Evolutionary conservation across 2,329 filamentous ascomycete genomes (phyloP), one percentile per base, ranked within the genome.

Genomic region (Apiospora kogelbergensis): DNA sequence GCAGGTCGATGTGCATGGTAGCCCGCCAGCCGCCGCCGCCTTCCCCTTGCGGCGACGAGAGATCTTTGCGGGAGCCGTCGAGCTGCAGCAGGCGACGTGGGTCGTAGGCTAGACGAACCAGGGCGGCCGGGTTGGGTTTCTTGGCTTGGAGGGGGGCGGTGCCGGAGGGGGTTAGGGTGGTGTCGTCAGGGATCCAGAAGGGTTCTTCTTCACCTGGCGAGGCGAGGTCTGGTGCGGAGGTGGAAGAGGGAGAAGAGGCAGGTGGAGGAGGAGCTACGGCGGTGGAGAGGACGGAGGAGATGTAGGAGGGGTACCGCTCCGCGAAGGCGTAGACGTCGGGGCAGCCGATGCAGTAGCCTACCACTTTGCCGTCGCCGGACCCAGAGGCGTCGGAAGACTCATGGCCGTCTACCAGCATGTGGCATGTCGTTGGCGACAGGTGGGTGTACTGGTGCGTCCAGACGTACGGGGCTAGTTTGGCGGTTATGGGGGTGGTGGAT

Each of bases 371-470:
- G 4, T 72, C 57, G 53, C 84, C 84, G 15, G 24, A 24, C 1
- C 24, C 11, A 13, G 46, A 20, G 46, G 13, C 7, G 45, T 46
- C 45, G n/a, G 45, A 20, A 4, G 46, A 26, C 2, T 30, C 24
- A 7, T 30, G 15, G 26, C 26, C 48, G 74, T 85, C 82, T 75
- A 85, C 84, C 17, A 86, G 80, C 13, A 86, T 81, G 75, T 84
- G 82, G 78, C 83, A 84, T 17, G 81, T 81, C 13, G 71, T 48
- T 0, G 84, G 83, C 10, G 78, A 83, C 69, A 86, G 81, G 72
- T 80, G 77, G 20, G 83, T 84, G 79, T 83, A 86, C 45, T 81
- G 84, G 73, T 85, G 84, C 10, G 83, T 84, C 84, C 84, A 86
- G 73, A 86, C 72, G 76, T 86, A 86, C 1, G 84, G 84, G 17